Base-by-base conservation (phyloP, 148 eudicot species). In the Mesembryanthemum crystallinum region DNA sequence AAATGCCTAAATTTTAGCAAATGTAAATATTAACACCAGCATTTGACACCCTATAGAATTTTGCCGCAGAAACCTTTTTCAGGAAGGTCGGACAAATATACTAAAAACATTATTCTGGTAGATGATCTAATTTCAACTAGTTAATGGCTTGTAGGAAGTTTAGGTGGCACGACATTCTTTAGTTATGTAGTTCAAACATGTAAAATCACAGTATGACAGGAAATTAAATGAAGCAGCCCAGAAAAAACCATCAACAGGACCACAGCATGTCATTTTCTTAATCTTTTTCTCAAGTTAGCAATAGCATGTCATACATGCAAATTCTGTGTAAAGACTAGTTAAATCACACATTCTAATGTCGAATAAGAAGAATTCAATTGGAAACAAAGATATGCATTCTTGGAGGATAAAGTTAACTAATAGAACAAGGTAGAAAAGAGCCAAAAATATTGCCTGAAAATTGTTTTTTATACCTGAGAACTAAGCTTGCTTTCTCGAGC, bases 401-500 rank as follows among this genome's bases (percentile, higher is more conserved):
- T 29, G 29, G 32, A 69, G 23, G 60, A 61, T 32, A 76, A 61
- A 21, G 17, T 3, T 60, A 35, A 65, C 28, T 28, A 28, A 43
- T 13, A 47, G 23, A 42, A 15, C 1, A 4, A 24, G 30, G 60
- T 7, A 4, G 24, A 65, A 49, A 76, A 27, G 37, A 71, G 61
- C 7, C 33, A 29, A 11, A 76, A 13, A 71, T 12, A 55, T 28
- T 64, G 63, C 64, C 30, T 17, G 62, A 10, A 60, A 57, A 72
- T 8, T 65, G 52, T 24, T 71, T 69, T 65, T 25, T 69, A 76
- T 83, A 92, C 99, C 98, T 92, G 97, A 62, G 97, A 88, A 83
- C 91, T 79, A 72, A 82, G 83, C 82, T 86, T 96, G 76, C 83
- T 85, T 87, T 96, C 99, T 57, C 91, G 90, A 71, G 93, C 91